Percentiles rank a stretch among this genome's conserved stretches.
Conservation (phyloP, 2,329 filamentous ascomycete species). For the Verticillium albo-atrum region DNA sequence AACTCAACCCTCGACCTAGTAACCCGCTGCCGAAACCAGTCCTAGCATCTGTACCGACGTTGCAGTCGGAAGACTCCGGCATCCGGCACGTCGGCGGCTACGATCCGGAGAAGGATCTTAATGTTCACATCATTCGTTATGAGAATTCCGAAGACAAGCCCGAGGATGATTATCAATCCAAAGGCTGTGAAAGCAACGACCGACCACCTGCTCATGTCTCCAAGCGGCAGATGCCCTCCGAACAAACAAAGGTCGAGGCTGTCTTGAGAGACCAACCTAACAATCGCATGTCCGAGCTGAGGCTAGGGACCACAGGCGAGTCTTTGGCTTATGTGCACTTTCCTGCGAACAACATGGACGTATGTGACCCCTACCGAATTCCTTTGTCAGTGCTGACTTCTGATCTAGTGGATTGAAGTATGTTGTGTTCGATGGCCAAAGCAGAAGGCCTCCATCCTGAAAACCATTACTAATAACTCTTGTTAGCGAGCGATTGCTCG, state of each 20-base stretch:
- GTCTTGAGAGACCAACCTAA: not conserved
- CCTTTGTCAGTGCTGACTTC: not conserved
- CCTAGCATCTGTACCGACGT: not conserved
- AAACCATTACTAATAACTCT: not conserved
- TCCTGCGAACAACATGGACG: conserved; percentile 26
- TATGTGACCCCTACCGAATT: conserved; percentile 6
- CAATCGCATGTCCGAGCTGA: not conserved
- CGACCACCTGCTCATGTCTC: not conserved
- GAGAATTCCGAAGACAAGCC: not conserved
- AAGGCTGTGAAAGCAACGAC: not conserved
- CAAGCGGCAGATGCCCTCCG: not conserved
- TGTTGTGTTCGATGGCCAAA: not conserved
- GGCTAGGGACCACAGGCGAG: not conserved
- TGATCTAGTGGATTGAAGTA: conserved; percentile 10
- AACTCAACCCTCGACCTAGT: not conserved
- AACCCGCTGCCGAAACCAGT: not conserved
- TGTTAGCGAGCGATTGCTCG: conserved; percentile 19
- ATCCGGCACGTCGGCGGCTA: not conserved
- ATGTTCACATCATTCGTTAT: conserved; percentile 3
- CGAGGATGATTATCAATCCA: not conserved
- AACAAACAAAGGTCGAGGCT: not conserved
- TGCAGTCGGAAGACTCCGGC: not conserved
- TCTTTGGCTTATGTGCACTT: conserved; percentile 22
- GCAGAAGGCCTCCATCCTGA: too few relatives aligned
- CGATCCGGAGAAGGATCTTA: conserved; percentile 1